Percentiles rank a stretch among this genome's conserved stretches.
Evolutionary conservation across 2,329 filamentous ascomycete genomes (phyloP).

Genomic region (Rachicladosporium sp.): DNA sequence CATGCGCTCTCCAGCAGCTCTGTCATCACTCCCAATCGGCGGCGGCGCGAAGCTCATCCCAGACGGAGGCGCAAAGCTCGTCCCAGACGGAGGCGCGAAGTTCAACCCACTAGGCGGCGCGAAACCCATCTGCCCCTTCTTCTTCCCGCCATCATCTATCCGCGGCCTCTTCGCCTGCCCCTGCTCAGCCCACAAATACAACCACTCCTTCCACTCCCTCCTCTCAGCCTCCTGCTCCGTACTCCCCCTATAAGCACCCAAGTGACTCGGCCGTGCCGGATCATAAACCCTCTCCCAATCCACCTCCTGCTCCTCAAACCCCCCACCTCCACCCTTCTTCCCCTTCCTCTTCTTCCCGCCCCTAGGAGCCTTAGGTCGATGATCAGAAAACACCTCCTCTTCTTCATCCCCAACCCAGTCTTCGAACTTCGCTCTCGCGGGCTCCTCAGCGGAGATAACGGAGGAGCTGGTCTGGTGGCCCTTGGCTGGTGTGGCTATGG

Average conservation of each 20-base stretch:
- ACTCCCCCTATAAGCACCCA: constrained; percentile 72
- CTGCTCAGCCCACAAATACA: constrained; percentile 23
- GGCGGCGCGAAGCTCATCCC: constrained; percentile 36
- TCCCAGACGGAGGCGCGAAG: constrained; percentile 24
- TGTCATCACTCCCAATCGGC: too few relatives aligned
- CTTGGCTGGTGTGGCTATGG: constrained; percentile 13
- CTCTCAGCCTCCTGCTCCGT: constrained; percentile 73
- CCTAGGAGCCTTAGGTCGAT: constrained; percentile 55
- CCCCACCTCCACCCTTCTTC: constrained; percentile 56
- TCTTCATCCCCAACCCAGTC: constrained; percentile 84
- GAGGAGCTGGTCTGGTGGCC: constrained; percentile 10
- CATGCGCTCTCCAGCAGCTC: too few relatives aligned
- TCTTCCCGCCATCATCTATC: constrained; percentile 26
- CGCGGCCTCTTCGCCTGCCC: constrained; percentile 39
- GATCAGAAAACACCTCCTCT: constrained; percentile 37
- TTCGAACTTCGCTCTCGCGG: constrained; percentile 47
- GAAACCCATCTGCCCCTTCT: constrained; percentile 28
- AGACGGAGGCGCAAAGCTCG: constrained; percentile 26
- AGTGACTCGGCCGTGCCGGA: constrained; percentile 66
- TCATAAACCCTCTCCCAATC: constrained; percentile 93
- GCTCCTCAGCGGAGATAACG: constrained; percentile 8
- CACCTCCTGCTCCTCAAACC: constrained; percentile 34
- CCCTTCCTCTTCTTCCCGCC: constrained; percentile 56
- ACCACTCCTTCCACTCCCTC: constrained; percentile 65
- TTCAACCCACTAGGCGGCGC: constrained; percentile 18